Evolutionary conservation across 805 yeast species (phyloP).

Genomic region (Saccharomycopsis lassenensis): DNA sequence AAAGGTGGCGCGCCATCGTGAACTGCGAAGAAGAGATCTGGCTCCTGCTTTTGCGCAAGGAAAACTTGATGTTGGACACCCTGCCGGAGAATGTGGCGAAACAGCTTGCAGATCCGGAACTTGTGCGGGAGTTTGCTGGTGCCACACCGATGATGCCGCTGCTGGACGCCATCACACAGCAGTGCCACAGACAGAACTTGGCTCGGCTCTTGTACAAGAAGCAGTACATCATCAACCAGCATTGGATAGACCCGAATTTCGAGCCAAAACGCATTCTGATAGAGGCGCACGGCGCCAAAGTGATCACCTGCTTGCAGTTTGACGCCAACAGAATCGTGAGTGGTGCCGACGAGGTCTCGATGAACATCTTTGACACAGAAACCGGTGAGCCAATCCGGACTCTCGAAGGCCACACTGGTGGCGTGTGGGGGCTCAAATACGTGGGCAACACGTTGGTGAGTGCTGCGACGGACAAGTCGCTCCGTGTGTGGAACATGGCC

Average conservation of each 20-base stretch:
- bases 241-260: slow-evolving; percentile 75
- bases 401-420: slow-evolving; percentile 87
- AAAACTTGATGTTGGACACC: slow-evolving; percentile 39
- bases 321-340: slow-evolving; percentile 86
- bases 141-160: slow-evolving; percentile 16
- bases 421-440: slow-evolving; percentile 96
- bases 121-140: slow-evolving; percentile 10
- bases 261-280: slow-evolving; percentile 58
- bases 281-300: slow-evolving; percentile 62
- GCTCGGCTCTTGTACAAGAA: slow-evolving; percentile 53
- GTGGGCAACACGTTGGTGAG: slow-evolving; percentile 74
- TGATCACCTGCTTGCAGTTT: slow-evolving; percentile 91
- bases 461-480: slow-evolving; percentile 91
- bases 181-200: slow-evolving; percentile 24
- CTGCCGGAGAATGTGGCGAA: slow-evolving; percentile 24
- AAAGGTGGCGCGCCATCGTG: slow-evolving; percentile 57
- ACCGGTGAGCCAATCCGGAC: slow-evolving; percentile 56
- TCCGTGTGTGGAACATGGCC: slow-evolving; percentile 84
- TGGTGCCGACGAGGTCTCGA: slow-evolving; percentile 80
- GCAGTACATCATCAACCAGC: slow-evolving; percentile 41
- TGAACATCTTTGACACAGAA: slow-evolving; percentile 68
- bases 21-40: slow-evolving; percentile 55
- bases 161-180: slow-evolving; percentile 14
- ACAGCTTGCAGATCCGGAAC: slow-evolving; percentile 17
- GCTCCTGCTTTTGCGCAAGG: too few species aligned